A percentile compares a stretch with the other conserved stretches of the same genome.
Evolutionary conservation across 352 stramenopile genomes (phyloP).

Genomic region (Pythium scleroteichum): DNA sequence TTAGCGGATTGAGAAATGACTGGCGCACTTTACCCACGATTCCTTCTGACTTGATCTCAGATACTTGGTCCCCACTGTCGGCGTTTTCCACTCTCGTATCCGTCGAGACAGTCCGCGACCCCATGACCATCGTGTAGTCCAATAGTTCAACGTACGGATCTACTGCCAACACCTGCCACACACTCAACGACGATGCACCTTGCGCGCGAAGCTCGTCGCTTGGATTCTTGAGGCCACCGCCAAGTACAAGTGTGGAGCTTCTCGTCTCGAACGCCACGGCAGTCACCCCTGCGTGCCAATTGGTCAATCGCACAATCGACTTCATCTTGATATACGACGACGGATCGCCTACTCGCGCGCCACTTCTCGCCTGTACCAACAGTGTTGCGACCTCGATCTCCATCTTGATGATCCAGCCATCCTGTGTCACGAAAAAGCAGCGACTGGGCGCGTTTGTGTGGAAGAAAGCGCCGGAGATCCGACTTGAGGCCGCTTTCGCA

Average conservation of each 20-base stretch:
- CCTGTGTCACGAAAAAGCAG: constrained; percentile 43
- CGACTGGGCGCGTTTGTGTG: constrained; percentile 31
- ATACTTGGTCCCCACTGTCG: background rate
- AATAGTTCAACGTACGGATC: constrained; percentile 56
- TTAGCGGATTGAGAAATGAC: constrained; percentile 28
- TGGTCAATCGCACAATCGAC: constrained; percentile 41
- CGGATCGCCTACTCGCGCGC: background rate
- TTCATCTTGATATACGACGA: constrained; percentile 38
- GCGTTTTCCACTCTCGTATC: background rate
- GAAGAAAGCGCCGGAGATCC: constrained; percentile 39
- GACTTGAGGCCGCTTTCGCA: constrained; percentile 20
- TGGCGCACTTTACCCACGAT: constrained; percentile 18
- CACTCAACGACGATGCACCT: constrained; percentile 60
- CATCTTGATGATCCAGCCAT: constrained; percentile 46
- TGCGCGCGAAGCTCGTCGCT: constrained; percentile 50
- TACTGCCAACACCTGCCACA: constrained; percentile 49
- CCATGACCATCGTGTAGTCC: constrained; percentile 70
- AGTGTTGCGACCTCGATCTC: constrained; percentile 55
- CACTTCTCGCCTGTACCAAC: constrained; percentile 37
- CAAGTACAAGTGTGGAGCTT: constrained; percentile 51
- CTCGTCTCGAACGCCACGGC: constrained; percentile 41
- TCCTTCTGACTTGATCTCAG: background rate
- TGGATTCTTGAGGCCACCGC: constrained; percentile 51
- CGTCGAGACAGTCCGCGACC: background rate
- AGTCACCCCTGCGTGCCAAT: constrained; percentile 63